Conservation (phyloP, 148 eudicot species). For the Cornus controversa region DNA sequence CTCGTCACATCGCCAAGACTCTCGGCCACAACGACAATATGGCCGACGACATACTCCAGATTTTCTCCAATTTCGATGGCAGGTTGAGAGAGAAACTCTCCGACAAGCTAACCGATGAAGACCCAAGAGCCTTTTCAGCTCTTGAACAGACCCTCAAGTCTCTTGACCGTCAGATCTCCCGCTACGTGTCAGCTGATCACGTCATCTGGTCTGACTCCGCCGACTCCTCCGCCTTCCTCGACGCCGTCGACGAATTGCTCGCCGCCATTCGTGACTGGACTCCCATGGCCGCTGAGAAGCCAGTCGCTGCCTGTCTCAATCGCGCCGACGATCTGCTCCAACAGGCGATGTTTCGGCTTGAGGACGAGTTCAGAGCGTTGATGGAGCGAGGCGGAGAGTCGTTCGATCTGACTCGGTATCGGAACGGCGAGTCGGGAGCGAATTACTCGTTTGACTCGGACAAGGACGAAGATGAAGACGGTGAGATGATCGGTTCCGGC, state of each 20-base stretch:
- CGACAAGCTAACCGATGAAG: constrained; percentile 29
- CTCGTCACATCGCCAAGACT: constrained; percentile 85
- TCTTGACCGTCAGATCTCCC: constrained; percentile 59
- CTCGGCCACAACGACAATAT: constrained; percentile 85
- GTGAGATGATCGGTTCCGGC: constrained; percentile 11
- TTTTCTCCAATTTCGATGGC: constrained; percentile 87
- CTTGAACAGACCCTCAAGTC: constrained; percentile 44
- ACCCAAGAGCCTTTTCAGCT: constrained; percentile 12
- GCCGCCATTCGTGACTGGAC: constrained; percentile 45
- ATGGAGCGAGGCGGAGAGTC: constrained; percentile 54
- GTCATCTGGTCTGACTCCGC: constrained; percentile 65
- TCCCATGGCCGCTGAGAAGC: constrained; percentile 46
- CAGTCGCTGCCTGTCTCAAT: constrained; percentile 36
- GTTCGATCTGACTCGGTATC: constrained; percentile 32
- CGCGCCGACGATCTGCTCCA: constrained; percentile 81
- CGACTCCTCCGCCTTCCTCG: constrained; percentile 60
- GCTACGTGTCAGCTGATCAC: constrained; percentile 43
- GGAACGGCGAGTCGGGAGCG: constrained; percentile 20
- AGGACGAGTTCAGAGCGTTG: constrained; percentile 69
- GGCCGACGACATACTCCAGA: constrained; percentile 89
- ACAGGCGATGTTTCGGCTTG: constrained; percentile 56
- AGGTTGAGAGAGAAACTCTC: constrained; percentile 71
- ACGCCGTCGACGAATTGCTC: constrained; percentile 57
- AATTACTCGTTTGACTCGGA: constrained; percentile 12
- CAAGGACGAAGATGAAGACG: constrained; percentile 28